phyloP scores from a whole-genome alignment of 106 monocot species.

The Dactylorhiza incarnata region DNA sequence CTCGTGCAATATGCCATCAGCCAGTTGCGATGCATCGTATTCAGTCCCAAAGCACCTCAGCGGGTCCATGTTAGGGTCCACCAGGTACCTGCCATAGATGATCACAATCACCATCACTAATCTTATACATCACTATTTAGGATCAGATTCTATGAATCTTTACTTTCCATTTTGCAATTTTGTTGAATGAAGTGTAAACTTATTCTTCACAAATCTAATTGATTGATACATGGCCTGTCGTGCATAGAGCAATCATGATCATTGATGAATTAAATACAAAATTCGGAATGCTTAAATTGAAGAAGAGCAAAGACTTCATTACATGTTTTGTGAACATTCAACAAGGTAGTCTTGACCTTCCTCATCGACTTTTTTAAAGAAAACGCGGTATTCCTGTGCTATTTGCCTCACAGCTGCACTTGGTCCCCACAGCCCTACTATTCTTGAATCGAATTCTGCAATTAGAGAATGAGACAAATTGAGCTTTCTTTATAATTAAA shows the following conservation, averaged over 20 bases:
- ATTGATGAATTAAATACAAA: neutral
- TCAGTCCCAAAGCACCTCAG: slow-evolving; percentile 62
- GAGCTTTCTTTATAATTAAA: neutral
- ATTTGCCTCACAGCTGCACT: slow-evolving; percentile 63
- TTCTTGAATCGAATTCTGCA: slow-evolving; percentile 89
- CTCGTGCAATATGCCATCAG: slow-evolving; percentile 49
- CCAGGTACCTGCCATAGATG: slow-evolving; percentile 39
- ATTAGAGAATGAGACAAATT: slow-evolving; percentile 3
- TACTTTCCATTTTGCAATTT: too few relatives aligned
- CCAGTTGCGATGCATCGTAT: slow-evolving; percentile 53
- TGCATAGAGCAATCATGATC: slow-evolving; percentile 1
- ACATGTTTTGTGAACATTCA: slow-evolving; percentile 90
- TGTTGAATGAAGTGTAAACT: too few relatives aligned
- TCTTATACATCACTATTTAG: too few relatives aligned
- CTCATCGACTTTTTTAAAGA: slow-evolving; percentile 85
- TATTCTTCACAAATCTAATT: too few relatives aligned
- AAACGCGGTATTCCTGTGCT: slow-evolving; percentile 88
- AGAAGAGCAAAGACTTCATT: slow-evolving; percentile 9
- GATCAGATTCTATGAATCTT: too few relatives aligned
- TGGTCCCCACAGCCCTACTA: slow-evolving; percentile 76
- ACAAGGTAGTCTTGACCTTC: slow-evolving; percentile 90
- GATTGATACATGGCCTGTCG: too few relatives aligned
- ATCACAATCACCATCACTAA: neutral
- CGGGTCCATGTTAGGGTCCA: slow-evolving; percentile 72
- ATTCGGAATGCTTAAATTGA: neutral